phyloP scores from a whole-genome alignment of 805 yeast genomes.

The Pichia scutulata region DNA sequence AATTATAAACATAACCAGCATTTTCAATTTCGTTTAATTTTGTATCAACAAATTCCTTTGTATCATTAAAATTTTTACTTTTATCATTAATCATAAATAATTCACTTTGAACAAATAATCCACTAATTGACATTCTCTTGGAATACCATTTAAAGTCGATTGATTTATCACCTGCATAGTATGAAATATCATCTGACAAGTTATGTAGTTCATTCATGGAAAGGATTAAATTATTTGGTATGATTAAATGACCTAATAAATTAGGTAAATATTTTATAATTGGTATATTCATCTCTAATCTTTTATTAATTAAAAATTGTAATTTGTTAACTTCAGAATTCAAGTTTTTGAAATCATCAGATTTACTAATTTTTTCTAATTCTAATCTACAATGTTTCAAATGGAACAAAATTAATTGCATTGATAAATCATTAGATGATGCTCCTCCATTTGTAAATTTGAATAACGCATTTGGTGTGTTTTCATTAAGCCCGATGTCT shows the following conservation, averaged over 20 bases:
- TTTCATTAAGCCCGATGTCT: slow-evolving; percentile 33
- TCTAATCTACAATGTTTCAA: slow-evolving; percentile 35
- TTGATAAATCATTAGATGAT: slow-evolving; percentile 25
- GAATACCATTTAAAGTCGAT: slow-evolving; percentile 90
- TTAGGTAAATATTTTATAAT: slow-evolving; percentile 35
- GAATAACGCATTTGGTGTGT: slow-evolving; percentile 35
- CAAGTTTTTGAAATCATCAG: slow-evolving; percentile 14
- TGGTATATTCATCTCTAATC: slow-evolving; percentile 47
- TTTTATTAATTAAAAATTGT: slow-evolving; percentile 30
- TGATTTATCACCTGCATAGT: slow-evolving; percentile 68
- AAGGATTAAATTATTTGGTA: slow-evolving; percentile 51
- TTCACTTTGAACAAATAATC: slow-evolving; percentile 69
- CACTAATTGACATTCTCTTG: slow-evolving; percentile 64
- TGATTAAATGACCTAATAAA: slow-evolving; percentile 53
- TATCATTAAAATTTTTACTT: slow-evolving; percentile 45
- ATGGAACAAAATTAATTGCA: slow-evolving; percentile 40
- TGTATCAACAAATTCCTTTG: slow-evolving; percentile 56
- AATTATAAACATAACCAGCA: slow-evolving; percentile 53
- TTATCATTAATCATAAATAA: slow-evolving; percentile 73
- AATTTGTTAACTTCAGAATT: slow-evolving; percentile 19
- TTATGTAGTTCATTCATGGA: slow-evolving; percentile 65
- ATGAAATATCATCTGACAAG: slow-evolving; percentile 77
- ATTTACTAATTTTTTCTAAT: slow-evolving; percentile 23
- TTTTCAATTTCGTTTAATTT: slow-evolving; percentile 46
- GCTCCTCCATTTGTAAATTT: slow-evolving; percentile 24